Conservation (phyloP, 2,329 filamentous ascomycete species). For the Dryadomyces quercivorus region DNA sequence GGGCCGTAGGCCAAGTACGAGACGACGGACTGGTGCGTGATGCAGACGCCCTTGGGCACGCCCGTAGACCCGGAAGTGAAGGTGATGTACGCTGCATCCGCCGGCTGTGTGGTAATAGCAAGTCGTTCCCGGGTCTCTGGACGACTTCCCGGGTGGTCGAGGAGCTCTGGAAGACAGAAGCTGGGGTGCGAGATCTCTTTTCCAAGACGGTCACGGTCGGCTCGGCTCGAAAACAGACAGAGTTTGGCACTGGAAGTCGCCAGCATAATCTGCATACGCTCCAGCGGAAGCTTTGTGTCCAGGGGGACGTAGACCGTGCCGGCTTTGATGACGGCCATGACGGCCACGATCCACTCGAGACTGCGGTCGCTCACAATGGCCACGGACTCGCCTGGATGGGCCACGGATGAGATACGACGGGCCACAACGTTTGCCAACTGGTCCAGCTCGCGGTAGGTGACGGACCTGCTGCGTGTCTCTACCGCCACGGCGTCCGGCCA, state of each 20-base stretch:
- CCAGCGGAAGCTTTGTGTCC: constrained; percentile 8
- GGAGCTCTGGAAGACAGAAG: background rate
- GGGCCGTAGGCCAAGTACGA: constrained; percentile 21
- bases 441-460: background rate
- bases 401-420: background rate
- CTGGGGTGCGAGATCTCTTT: background rate
- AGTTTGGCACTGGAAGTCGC: background rate
- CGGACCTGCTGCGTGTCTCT: background rate
- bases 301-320: constrained; percentile 21
- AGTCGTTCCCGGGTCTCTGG: background rate
- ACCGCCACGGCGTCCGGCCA: background rate
- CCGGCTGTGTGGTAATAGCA: constrained; percentile 2
- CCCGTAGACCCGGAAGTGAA: constrained; percentile 34
- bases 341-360: constrained; percentile 22
- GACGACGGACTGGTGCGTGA: constrained; percentile 21
- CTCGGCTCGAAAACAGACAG: background rate
- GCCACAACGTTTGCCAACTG: background rate
- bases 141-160: too few relatives aligned
- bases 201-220: too few relatives aligned
- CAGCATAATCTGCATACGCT: background rate
- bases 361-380: constrained; percentile 20
- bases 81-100: constrained; percentile 23
- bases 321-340: constrained; percentile 21
- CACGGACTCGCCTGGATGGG: constrained; percentile 16
- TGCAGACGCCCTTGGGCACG: constrained; percentile 27